Base-by-base conservation (phyloP, 169 alveolate genomes). In the Theileria equi region DNA sequence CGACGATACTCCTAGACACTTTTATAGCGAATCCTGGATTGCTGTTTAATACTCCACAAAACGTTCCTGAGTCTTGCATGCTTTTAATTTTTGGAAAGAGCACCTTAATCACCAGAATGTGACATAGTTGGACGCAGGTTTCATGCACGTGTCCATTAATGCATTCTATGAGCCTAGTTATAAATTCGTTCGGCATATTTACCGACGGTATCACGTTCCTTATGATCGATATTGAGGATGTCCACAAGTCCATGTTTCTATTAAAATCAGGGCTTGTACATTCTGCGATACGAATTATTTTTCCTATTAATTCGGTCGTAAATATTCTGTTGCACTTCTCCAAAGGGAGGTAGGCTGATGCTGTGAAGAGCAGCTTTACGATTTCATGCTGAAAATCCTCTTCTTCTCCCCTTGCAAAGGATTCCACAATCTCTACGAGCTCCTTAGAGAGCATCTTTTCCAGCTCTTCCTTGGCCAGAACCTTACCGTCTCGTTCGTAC, bases 91-190 rank as follows among this genome's bases (percentile, higher is more conserved):
- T 55, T 38, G 49, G 59, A 40, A 71, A 61, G n/a, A 71, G 21
- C 26, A 60, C 61, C 23, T 40, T 44, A 10, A 52, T 49, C 16
- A 71, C 36, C 10, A 71, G 38, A 2, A 11, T 62, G 48, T 71
- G 59, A 23, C 82, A 71, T 7, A 71, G 66, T 47, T 71, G 74
- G 8, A 61, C 59, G 2, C 76, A 19, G 17, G 68, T 45, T 32
- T 48, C 45, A 26, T 71, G 69, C 10, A 32, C 41, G 25, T 44
- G 60, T 35, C 49, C 29, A 43, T 36, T 21, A 11, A 61, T 44
- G 26, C 36, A 59, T 7, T 28, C 43, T 19, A 71, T 48, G 7
- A 31, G n/a, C 25, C 49, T 19, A 7, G 29, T 21, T 1, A 49
- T 26, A 7, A 61, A 3, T 11, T 71, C 82, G 34, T 2, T 8